These are phyloP conservation scores for Annulohypoxylon bovei DNA, from an alignment of 495 filamentous ascomycete species.

Conservation along the genomic window DNA sequence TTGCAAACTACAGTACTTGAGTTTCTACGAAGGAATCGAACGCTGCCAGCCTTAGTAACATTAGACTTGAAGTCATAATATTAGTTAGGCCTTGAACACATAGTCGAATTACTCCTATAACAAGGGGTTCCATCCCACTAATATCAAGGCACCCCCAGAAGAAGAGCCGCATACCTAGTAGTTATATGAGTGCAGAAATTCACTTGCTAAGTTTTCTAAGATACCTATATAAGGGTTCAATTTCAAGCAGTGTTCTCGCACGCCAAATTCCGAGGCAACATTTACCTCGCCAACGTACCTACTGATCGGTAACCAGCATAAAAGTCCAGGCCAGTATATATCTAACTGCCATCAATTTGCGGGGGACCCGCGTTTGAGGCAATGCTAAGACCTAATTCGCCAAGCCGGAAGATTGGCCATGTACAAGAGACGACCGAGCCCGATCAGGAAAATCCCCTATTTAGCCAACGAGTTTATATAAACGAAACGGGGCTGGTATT, in stretches of 20 bases:
- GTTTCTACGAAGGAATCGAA: too few species aligned
- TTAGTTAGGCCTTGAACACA: too few species aligned
- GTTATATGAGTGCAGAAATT: not conserved
- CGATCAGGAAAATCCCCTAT: conserved; percentile 39
- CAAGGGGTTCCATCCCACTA: too few species aligned
- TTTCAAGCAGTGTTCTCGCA: too few species aligned
- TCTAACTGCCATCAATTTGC: conserved; percentile 38
- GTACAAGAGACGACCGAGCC: conserved; percentile 21
- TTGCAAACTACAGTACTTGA: too few species aligned
- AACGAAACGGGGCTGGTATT: conserved; percentile 20
- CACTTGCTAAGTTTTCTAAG: not conserved
- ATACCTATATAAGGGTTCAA: not conserved
- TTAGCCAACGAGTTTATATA: conserved; percentile 41
- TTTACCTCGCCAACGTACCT: not conserved
- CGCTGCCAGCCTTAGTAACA: too few species aligned
- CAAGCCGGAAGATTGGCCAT: conserved; percentile 41
- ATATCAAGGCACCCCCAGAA: too few species aligned
- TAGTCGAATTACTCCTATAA: too few species aligned
- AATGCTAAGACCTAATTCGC: conserved; percentile 33
- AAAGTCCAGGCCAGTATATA: conserved; percentile 6
- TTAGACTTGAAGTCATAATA: too few species aligned
- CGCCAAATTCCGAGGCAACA: not conserved
- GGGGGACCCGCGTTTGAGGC: conserved; percentile 31
- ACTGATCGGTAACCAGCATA: conserved; percentile 22
- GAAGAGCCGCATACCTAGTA: not conserved